These are phyloP conservation scores for Podochytrium sp. DNA, from an alignment of 192 early-diverging fungal species.

Conservation along the genomic window DNA sequence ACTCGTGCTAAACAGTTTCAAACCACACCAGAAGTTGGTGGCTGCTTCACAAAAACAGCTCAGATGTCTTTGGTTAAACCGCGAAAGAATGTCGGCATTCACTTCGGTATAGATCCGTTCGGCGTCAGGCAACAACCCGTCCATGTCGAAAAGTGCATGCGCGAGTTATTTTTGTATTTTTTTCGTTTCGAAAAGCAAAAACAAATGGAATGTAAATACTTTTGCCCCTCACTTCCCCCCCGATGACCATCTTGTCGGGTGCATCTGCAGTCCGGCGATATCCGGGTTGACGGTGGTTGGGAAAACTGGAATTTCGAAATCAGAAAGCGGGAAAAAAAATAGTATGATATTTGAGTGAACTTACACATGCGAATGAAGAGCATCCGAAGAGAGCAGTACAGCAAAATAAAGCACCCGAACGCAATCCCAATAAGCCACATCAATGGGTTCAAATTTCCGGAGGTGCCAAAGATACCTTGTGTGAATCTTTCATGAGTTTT, in stretches of 20 bases:
- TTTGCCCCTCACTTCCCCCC: too few relatives aligned
- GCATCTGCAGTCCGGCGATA: slow-evolving; percentile 85
- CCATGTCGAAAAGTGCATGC: slow-evolving; percentile 53
- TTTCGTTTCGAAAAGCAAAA: too few relatives aligned
- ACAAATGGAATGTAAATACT: too few relatives aligned
- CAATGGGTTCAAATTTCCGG: slow-evolving; percentile 66
- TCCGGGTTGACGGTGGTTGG: slow-evolving; percentile 74
- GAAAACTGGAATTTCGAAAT: slow-evolving; percentile 31
- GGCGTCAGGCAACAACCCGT: slow-evolving; percentile 68
- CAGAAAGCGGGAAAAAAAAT: neutral
- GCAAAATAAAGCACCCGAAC: slow-evolving; percentile 77
- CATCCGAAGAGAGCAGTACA: slow-evolving; percentile 73
- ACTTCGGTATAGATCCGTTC: slow-evolving; percentile 88
- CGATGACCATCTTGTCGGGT: slow-evolving; percentile 81
- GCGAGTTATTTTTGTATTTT: too few relatives aligned
- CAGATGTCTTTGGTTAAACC: too few relatives aligned
- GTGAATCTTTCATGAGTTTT: slow-evolving; percentile 16
- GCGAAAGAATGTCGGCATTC: slow-evolving; percentile 74
- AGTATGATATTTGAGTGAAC: too few relatives aligned
- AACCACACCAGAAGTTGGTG: slow-evolving; percentile 85
- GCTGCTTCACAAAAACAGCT: too few relatives aligned
- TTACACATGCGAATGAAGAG: slow-evolving; percentile 62
- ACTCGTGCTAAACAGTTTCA: slow-evolving; percentile 58
- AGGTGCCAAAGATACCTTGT: slow-evolving; percentile 64
- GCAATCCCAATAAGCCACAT: slow-evolving; percentile 88